Evolutionary conservation across 1,139 yeast species (phyloP), one percentile per base, ranked within the genome.

Genomic region (Scheffersomyces illinoinensis): DNA sequence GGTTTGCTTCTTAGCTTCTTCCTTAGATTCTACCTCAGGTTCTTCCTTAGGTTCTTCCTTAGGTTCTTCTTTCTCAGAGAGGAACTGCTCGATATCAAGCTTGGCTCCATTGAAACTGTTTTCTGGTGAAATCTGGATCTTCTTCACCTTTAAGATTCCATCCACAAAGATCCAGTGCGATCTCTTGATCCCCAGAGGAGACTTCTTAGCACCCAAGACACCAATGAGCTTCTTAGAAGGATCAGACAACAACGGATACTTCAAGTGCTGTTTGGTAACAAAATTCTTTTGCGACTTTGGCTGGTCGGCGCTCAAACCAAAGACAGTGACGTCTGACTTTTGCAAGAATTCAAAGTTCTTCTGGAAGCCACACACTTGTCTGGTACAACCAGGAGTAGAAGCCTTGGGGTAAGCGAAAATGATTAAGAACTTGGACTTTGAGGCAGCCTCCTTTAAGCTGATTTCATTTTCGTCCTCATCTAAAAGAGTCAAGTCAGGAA

Each of bases 351-450:
- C 79, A 70, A 77, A 87, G 66, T 85, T 85, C 65, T 85, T 88
- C 67, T 95, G 87, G 73, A 90, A 95, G 0, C 97, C 98, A 73
- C 91, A 85, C 1, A 93, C 98, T 76, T 95, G 99, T 68, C 93
- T 84, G 0, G 96, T 93, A 74, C 98, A 93, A 1, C 98, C 98
- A 0, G 98, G 97, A 0, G 99, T 95, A 47, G 90, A 87, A 0
- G 98, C 99, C 69, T 84, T 90, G 57, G 99, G 98, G 70, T 93
- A 95, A 18, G 97, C 82, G 71, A 90, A 90, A 52, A 90, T 83
- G 56, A 91, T 82, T 66, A 89, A 76, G 55, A 84, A 80, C 59
- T 82, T 83, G 53, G 85, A 75, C 14, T 80, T 73, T 20, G 74
- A 66, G 7, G 88, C 85, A 19, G 82, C 76, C 19, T 84, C 79